A percentile compares a stretch with the other conserved stretches of the same genome.
These are phyloP conservation scores for Endocalyx cinctus DNA, from an alignment of 2,329 filamentous ascomycete genomes.

Conservation along the genomic window DNA sequence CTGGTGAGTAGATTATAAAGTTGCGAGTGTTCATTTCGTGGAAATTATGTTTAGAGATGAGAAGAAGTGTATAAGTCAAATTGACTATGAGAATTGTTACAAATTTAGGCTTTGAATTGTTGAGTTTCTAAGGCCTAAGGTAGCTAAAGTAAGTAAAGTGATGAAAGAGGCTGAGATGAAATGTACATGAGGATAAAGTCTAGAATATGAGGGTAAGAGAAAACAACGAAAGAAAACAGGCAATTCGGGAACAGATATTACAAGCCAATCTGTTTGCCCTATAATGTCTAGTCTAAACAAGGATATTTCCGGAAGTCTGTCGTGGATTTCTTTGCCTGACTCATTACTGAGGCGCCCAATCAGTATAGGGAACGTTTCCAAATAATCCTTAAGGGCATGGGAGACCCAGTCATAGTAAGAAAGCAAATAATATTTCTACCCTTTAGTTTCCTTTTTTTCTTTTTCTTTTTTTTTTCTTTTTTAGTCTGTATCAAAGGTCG, in stretches of 20 bases:
- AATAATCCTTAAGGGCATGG: slow-evolving; percentile 12
- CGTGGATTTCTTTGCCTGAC: slow-evolving; percentile 23
- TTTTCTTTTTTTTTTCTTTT: background rate
- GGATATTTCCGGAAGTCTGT: slow-evolving; percentile 12
- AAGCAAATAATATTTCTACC: slow-evolving; percentile 5
- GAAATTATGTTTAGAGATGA: slow-evolving; percentile 1
- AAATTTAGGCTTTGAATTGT: too few relatives aligned
- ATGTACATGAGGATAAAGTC: too few relatives aligned
- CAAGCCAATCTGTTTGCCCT: background rate
- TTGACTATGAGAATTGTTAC: too few relatives aligned
- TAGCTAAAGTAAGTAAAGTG: slow-evolving; percentile 15
- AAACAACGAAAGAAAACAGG: slow-evolving; percentile 12
- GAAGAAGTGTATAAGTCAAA: background rate
- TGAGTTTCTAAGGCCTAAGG: slow-evolving; percentile 5
- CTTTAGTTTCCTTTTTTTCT: too few relatives aligned
- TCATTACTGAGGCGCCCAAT: slow-evolving; percentile 29
- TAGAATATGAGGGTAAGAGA: slow-evolving; percentile 18
- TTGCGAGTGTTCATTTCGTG: slow-evolving; percentile 17
- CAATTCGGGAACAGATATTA: slow-evolving; percentile 5
- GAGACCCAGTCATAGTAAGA: slow-evolving; percentile 15
- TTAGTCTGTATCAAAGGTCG: background rate
- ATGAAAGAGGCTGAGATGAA: slow-evolving; percentile 25
- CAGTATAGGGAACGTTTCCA: slow-evolving; percentile 21
- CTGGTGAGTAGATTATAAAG: slow-evolving; percentile 15
- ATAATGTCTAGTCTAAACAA: slow-evolving; percentile 3